Evolutionary conservation across 306 rosid species (phyloP).

Genomic region (Gastrolobium villosum): DNA sequence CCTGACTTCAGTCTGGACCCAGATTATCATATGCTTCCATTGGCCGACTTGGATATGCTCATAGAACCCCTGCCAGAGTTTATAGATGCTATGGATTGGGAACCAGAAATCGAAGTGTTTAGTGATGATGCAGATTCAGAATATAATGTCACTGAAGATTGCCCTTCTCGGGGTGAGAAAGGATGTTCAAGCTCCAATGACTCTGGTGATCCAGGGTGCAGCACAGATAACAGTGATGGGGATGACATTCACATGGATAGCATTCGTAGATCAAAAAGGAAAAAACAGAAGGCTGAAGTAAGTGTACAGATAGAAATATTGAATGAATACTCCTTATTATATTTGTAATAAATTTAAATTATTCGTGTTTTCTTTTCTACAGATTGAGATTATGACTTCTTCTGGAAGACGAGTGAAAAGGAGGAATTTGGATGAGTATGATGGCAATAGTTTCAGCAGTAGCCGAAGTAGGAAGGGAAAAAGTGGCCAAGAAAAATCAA

Average conservation of each 20-base stretch:
- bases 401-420: slow-evolving; percentile 98
- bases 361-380: slow-evolving; percentile 52
- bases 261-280: slow-evolving; percentile 85
- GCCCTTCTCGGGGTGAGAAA: slow-evolving; percentile 78
- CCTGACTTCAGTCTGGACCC: slow-evolving; percentile 96
- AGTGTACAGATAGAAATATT: slow-evolving; percentile 50
- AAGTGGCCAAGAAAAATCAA: slow-evolving; percentile 66
- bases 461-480: slow-evolving; percentile 68
- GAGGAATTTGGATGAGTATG: slow-evolving; percentile 89
- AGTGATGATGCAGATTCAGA: slow-evolving; percentile 95
- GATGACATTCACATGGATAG: slow-evolving; percentile 70
- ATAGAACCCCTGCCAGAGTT: slow-evolving; percentile 85
- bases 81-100: slow-evolving; percentile 92
- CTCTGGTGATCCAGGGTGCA: slow-evolving; percentile 77
- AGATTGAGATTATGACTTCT: slow-evolving; percentile 88
- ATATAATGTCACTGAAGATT: slow-evolving; percentile 84
- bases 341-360: slow-evolving; percentile 40
- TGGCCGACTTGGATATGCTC: slow-evolving; percentile 86
- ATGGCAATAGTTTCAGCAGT: slow-evolving; percentile 59
- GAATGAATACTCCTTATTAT: slow-evolving; percentile 11
- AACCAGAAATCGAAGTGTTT: slow-evolving; percentile 84
- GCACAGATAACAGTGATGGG: slow-evolving; percentile 77
- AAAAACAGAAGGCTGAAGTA: slow-evolving; percentile 81
- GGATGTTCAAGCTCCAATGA: slow-evolving; percentile 75
- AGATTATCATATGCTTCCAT: slow-evolving; percentile 87